Base-by-base conservation (phyloP, 129 eudicot species). In the Arctium lappa region DNA sequence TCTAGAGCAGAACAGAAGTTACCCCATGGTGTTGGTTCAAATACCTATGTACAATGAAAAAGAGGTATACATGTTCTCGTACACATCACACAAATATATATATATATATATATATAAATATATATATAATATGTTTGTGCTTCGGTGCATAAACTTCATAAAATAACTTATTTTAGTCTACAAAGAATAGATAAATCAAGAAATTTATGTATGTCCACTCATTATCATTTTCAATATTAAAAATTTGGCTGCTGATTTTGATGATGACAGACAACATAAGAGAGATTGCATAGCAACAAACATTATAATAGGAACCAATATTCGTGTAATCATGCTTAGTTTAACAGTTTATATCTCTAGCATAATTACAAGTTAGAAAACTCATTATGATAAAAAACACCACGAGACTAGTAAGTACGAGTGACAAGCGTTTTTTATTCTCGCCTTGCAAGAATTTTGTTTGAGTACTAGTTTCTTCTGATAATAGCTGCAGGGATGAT, bases 1-100 rank as follows among this genome's bases (percentile, higher is more conserved):
- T 72, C 85, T 93, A 16, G 96, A 93, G 86, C 82, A 79, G 32
- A 91, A 89, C 81, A 89, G 80, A 75, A 85, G 85, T 75, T 85
- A 87, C 79, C 98, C 98, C 27, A 91, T 71, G 87, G 96, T 91
- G 84, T 78, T 93, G 87, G 85, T 91, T 76, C 98, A 93, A 70
- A 86, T 93, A 71, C 98, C 98, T 15, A 93, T 93, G 98, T 93
- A 36, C 73, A 93, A 93, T n/a, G 98, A 93, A 82, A 91, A 88
- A 81, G 98, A 93, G 98, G 98, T 93, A 93, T n/a, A 29, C 27
- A 72, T 48, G 65, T 31, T 63, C 6, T 31, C 33, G 32, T 63
- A 66, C 71, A 66, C 71, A 66, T 18, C 33, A 66, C 30, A 68
- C 13, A 53, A 76, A 53, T 37, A 42, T 13, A 69, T 75, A 33